These are phyloP conservation scores for Wickerhamiella shivajii DNA, from an alignment of 805 yeast genomes.

Conservation along the genomic window DNA sequence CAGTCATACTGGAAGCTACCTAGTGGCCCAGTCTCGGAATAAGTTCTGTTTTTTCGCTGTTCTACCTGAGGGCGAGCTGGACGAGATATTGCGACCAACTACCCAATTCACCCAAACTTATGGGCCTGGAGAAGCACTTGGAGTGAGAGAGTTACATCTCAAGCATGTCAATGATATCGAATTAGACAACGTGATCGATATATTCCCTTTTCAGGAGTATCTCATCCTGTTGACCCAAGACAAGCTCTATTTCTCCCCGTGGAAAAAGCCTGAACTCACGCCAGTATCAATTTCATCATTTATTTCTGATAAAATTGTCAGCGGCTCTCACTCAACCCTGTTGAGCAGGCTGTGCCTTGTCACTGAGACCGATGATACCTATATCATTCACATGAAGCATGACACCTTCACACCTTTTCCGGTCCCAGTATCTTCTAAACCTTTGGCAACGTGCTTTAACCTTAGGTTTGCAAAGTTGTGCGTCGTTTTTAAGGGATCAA, in stretches of 20 bases:
- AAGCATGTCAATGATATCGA: conserved; percentile 17
- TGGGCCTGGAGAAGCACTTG: conserved; percentile 29
- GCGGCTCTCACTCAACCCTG: conserved; percentile 6
- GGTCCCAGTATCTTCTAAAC: background rate
- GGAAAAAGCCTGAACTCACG: conserved; percentile 9
- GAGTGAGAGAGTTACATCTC: conserved; percentile 23
- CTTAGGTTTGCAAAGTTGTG: conserved; percentile 30
- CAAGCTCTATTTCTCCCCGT: conserved; percentile 14
- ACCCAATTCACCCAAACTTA: conserved; percentile 15
- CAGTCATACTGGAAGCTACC: conserved; percentile 2
- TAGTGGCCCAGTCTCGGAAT: conserved; percentile 1
- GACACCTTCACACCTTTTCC: conserved; percentile 3
- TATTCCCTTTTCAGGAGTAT: conserved; percentile 17
- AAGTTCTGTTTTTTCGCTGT: conserved; percentile 5
- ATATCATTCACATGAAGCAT: conserved; percentile 5
- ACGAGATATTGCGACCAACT: conserved; percentile 13
- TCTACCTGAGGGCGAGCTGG: conserved; percentile 5
- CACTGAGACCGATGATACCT: conserved; percentile 3
- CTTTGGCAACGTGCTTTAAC: conserved; percentile 26
- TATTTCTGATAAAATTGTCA: background rate
- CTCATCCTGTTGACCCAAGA: conserved; percentile 16
- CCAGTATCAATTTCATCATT: conserved; percentile 3
- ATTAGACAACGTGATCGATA: conserved; percentile 20
- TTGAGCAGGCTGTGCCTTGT: conserved; percentile 4
- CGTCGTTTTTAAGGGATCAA: conserved; percentile 28